Base-by-base conservation (phyloP, 768 basidiomycete species). In the Neoboletus magnificus region DNA sequence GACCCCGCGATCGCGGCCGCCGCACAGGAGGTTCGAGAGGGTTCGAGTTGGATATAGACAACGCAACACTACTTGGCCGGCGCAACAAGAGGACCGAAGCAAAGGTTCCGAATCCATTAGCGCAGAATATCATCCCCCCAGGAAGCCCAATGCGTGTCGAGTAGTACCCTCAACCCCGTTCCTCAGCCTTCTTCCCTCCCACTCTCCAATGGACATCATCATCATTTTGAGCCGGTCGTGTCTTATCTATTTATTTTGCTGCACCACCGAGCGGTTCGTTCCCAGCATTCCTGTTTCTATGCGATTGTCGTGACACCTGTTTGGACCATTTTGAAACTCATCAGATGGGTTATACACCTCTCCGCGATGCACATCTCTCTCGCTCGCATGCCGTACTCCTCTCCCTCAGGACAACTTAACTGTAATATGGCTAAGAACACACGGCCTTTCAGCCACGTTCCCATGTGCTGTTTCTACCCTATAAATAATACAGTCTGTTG, bases 21-120 rank as follows among this genome's bases (percentile, higher is more conserved):
- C 65, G 74, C 27, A 29, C 58, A 27, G 58, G 66, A 48, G 63
- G 65, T 25, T 46, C 54, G 36, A 68, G 56, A 33, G 76, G 67
- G 10, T 99, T 99, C 65, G 91, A 98, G 68, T 80, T 99, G 54
- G 89, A 93, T 66, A 73, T 99, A 50, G 83, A 89, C 62, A 85
- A 80, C 55, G 92, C 97, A 23, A 98, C 96, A 4, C 73, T 98
- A 1, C 78, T 98, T 7, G 93, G 90, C 13, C 74, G 89, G 60
- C 74, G 90, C 55, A 84, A 84, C 61, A 78, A 74, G 57, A 76
- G 74, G 23, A 67, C 63, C 8, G 58, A 53, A 56, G 63, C 20
- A 52, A 65, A 37, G 68, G 73, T 32, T 2, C 60, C 61, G 22
- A 77, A 76, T 54, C 74, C 78, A 8, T 60, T 78, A 32, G 69